Base-by-base conservation (phyloP, 2,329 filamentous ascomycete genomes). In the Ophidiomyces ophidiicola region DNA sequence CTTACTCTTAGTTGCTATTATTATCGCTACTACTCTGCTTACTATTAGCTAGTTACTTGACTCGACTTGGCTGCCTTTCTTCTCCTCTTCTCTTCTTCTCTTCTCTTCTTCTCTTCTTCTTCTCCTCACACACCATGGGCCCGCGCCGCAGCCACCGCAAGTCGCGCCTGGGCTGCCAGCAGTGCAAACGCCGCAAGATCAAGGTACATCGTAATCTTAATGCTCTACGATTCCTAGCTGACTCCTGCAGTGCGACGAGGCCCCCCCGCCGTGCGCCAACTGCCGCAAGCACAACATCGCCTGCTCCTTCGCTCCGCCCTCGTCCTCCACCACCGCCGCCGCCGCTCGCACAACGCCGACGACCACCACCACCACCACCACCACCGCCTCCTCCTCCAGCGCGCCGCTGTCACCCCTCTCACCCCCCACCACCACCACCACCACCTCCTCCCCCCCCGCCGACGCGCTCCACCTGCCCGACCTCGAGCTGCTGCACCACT, bases 311-410 rank as follows among this genome's bases (percentile, higher is more conserved):
- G 46, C 47, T 6, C 25, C 15, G 6, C 11, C 25, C n/a, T 21
- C 42, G 14, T 14, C 42, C 14, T 15, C 36, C 11, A 39, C 11
- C 31, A 20, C 32, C 12, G n/a, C 21, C 25, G n/a, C 8, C 11
- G 7, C 18, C 38, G 3, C 23, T 25, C 6, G 6, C 37, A 21
- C 30, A 18, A 21, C 29, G 10, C n/a, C 17, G 15, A 12, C 39
- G 25, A 19, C 6, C 32, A 15, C 79, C 80, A 19, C 74, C 77
- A 17, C 78, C 80, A 25, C 79, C 80, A 7, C 78, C 76, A 10
- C 66, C 76, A 42, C 80, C 80, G 7, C 72, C 78, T 3, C 83
- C 85, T 59, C 77, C 76, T 5, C 72, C 81, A 23, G 20, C 26
- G 25, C 11, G 7, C 21, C 40, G 39, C 24, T 10, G 28, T 38